Base-by-base conservation (phyloP, 768 basidiomycete genomes). In the Crassisporium funariophilum region DNA sequence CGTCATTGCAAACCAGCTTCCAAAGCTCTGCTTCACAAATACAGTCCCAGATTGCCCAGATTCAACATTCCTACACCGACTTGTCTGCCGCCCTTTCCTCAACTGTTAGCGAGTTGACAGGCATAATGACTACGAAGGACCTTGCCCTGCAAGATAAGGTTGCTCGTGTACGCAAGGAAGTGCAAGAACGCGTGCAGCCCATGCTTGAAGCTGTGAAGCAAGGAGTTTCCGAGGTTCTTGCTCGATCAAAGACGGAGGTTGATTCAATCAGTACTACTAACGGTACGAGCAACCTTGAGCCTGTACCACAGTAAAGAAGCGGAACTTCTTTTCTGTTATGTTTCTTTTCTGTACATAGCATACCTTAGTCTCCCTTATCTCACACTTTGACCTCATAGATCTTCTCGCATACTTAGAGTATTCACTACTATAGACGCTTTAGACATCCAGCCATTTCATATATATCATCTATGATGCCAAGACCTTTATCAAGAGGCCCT, bases 81-180 rank as follows among this genome's bases (percentile, higher is more conserved):
- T 61, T 88, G 33, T 70, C 71, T 1, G 59, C 62, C 37, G 65
- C 68, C 16, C 64, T 81, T 12, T 61, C 75, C 22, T 67, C 70
- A 34, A 73, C 81, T 2, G 73, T 79, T 46, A 59, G 70, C 13
- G 81, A 88, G 31, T 65, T 90, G 23, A 72, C 73, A 19, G 50
- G 59, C 20, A 83, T 86, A 50, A 57, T 85, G 39, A 72, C 70
- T 13, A 64, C 68, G 25, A 76, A 81, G 46, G 76, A 86, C 42
- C 57, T 83, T 13, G 73, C 85, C 0, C 49, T 87, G 3, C 73
- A 77, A 35, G 86, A 87, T 46, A 89, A 87, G 71, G 75, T 81
- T 13, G 54, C 64, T 37, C 78, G 77, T 47, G 68, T 88, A 15
- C 63, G 73, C 17, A 67, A 73, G 42, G 81, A 86, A 44, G 83